Conservation (phyloP, 345 rosid genomes). For the Murraya koenigii region DNA sequence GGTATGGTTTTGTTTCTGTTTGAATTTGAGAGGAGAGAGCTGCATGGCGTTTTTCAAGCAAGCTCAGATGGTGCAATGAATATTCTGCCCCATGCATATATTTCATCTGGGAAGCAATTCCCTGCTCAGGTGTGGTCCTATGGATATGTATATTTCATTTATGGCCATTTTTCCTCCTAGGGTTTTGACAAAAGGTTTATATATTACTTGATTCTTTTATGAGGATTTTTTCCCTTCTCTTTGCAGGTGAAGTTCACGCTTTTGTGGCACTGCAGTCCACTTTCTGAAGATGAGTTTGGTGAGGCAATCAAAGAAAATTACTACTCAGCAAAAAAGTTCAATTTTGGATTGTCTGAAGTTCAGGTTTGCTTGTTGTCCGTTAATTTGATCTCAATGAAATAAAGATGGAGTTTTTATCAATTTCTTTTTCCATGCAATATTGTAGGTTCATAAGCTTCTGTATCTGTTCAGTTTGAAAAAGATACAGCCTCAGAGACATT, state of each 20-base stretch:
- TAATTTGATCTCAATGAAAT: neutral
- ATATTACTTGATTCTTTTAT: neutral
- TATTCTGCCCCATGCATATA: constrained; percentile 55
- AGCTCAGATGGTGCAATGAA: constrained; percentile 51
- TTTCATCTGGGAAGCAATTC: constrained; percentile 57
- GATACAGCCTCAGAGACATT: constrained; percentile 17
- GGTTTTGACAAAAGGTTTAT: neutral
- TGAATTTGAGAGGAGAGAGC: constrained; percentile 57
- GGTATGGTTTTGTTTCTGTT: constrained; percentile 76
- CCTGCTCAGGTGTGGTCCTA: constrained; percentile 63
- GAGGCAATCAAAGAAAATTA: constrained; percentile 63
- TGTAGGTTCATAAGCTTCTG: constrained; percentile 45
- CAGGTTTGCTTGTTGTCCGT: constrained; percentile 44
- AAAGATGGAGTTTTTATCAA: neutral
- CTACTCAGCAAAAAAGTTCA: constrained; percentile 49
- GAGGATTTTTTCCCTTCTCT: constrained; percentile 1
- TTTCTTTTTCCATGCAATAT: neutral
- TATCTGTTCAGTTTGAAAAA: constrained; percentile 42
- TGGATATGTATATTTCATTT: neutral
- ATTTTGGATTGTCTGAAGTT: constrained; percentile 64
- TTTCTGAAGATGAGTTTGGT: constrained; percentile 53
- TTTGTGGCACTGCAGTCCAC: constrained; percentile 59
- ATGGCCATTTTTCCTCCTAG: no score
- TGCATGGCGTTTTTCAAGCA: constrained; percentile 72
- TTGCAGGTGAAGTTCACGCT: constrained; percentile 47